Conservation (phyloP, 192 early-diverging fungal genomes). For the Backusella macrospora region DNA sequence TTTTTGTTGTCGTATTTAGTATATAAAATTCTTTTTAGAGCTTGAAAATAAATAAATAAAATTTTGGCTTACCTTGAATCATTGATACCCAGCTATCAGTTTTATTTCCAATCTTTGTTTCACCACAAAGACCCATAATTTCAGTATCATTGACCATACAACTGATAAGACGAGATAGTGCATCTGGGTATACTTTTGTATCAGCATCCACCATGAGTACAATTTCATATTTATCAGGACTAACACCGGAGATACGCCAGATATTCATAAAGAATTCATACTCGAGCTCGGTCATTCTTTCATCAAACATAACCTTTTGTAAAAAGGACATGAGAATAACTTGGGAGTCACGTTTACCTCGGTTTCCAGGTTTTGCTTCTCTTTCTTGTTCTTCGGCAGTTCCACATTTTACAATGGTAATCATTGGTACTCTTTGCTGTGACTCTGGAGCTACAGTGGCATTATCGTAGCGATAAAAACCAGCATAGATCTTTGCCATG, state of each 20-base stretch:
- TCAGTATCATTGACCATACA: slow-evolving; percentile 72
- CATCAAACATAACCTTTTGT: slow-evolving; percentile 87
- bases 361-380: slow-evolving; percentile 76
- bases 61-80: slow-evolving; percentile 57
- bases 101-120: slow-evolving; percentile 85
- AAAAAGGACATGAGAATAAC: slow-evolving; percentile 95
- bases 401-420: slow-evolving; percentile 61
- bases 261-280: slow-evolving; percentile 79
- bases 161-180: slow-evolving; percentile 69
- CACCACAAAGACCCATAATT: slow-evolving; percentile 78
- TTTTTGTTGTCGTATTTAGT: slow-evolving; percentile 14
- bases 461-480: slow-evolving; percentile 80
- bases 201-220: slow-evolving; percentile 85
- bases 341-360: slow-evolving; percentile 98
- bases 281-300: slow-evolving; percentile 83
- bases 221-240: slow-evolving; percentile 77
- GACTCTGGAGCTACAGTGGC: slow-evolving; percentile 55
- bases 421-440: slow-evolving; percentile 69
- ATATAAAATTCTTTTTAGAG: neutral
- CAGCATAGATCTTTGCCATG: slow-evolving; percentile 91
- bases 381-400: slow-evolving; percentile 56
- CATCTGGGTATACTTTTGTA: slow-evolving; percentile 77
- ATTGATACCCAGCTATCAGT: slow-evolving; percentile 74
- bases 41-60: neutral
- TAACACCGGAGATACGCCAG: slow-evolving; percentile 71